Percentiles rank a stretch among this genome's conserved stretches.
These are phyloP conservation scores for Zygosaccharomyces kombuchaensis DNA, from an alignment of 805 yeast genomes.

Conservation along the genomic window DNA sequence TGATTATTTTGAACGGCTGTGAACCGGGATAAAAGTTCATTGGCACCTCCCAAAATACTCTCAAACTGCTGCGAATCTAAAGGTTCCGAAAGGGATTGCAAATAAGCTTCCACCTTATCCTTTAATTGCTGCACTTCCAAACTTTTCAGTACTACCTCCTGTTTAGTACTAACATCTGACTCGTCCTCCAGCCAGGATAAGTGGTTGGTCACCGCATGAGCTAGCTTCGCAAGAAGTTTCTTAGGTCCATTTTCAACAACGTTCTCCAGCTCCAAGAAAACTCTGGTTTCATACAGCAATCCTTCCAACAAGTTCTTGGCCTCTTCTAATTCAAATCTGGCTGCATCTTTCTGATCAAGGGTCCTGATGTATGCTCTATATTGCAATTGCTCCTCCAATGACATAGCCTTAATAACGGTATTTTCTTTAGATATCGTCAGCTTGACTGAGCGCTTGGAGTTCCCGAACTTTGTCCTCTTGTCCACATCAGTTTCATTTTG, in stretches of 20 bases:
- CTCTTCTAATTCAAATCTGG: constrained; percentile 52
- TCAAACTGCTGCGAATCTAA: constrained; percentile 45
- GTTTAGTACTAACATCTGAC: constrained; percentile 45
- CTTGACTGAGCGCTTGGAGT: constrained; percentile 1
- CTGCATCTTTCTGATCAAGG: constrained; percentile 48
- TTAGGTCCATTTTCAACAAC: constrained; percentile 41
- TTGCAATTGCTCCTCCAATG: constrained; percentile 43
- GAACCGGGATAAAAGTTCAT: constrained; percentile 38
- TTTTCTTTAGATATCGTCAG: constrained; percentile 31
- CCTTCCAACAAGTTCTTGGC: constrained; percentile 68
- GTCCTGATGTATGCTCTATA: constrained; percentile 46
- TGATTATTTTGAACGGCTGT: constrained; percentile 43
- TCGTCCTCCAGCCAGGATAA: constrained; percentile 80
- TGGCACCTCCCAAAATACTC: constrained; percentile 42
- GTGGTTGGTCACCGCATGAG: constrained; percentile 41
- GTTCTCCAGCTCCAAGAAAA: constrained; percentile 51
- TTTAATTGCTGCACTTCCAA: constrained; percentile 25
- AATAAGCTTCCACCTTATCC: constrained; percentile 36
- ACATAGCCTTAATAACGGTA: constrained; percentile 45
- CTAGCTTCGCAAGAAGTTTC: constrained; percentile 37
- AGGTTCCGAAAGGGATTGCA: constrained; percentile 44
- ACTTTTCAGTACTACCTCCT: constrained; percentile 38
- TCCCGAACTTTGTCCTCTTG: background rate
- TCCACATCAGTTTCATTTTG: constrained; percentile 9
- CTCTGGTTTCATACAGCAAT: constrained; percentile 64